Evolutionary conservation across 139 green algal genomes (phyloP), one percentile per base, ranked within the genome.

Genomic region (Ostreobium quekettii): DNA sequence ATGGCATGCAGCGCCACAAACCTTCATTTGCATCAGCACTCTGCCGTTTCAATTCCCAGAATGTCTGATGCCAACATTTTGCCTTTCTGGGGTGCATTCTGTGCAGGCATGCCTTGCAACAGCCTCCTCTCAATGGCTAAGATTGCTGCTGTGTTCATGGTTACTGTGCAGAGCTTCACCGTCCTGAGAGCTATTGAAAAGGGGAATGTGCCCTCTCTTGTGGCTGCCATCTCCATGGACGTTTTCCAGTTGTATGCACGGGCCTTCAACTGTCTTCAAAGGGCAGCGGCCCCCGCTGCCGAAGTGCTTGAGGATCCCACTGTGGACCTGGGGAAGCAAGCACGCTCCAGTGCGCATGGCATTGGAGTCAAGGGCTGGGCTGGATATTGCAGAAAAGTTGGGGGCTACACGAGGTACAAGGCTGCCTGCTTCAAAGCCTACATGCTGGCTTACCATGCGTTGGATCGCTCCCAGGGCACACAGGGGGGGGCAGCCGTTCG

Each of bases 141-240:
- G n/a, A n/a, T n/a, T n/a, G n/a, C n/a, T n/a, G n/a, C n/a, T n/a
- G n/a, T n/a, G n/a, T n/a, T n/a, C n/a, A n/a, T n/a, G n/a, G n/a
- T n/a, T n/a, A n/a, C n/a, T n/a, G n/a, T n/a, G n/a, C 79, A 85
- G 71, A 37, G 57, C 48, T 47, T 85, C 19, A 84, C 79, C 3
- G 47, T 80, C 15, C 49, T 82, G 69, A 60, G 79, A 6, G 79
- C 77, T 1, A 70, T 82, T 1, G 38, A 59, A 22, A 85, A 85
- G 71, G 78, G 79, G 57, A 85, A 83, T 67, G 36, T 57, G 32
- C 64, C 76, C 11, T 26, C 53, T 6, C 56, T 84, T 0, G 59
- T 84, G 26, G 67, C 76, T 22, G 47, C 56, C 1, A 47, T 84
- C 19, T 64, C 72, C 1, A 24, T 15, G 4, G 78, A 84, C 53